Evolutionary conservation across 495 filamentous ascomycete species (phyloP).

Genomic region (Xylaria venustula): DNA sequence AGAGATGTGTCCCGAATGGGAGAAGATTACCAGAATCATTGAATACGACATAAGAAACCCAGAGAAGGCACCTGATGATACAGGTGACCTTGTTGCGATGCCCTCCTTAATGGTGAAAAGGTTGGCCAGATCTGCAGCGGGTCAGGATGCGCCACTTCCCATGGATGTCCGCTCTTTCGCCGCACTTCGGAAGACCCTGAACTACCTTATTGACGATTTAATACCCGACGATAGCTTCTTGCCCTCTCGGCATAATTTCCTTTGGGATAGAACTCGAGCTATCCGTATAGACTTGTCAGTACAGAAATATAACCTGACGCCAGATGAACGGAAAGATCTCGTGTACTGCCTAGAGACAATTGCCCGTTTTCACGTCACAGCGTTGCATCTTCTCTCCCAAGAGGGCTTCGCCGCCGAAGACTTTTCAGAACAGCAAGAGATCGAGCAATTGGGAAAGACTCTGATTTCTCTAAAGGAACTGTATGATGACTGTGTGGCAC

Average conservation of each 20-base stretch:
- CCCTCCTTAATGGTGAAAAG: slow-evolving; percentile 68
- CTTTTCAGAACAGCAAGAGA: slow-evolving; percentile 87
- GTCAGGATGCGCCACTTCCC: slow-evolving; percentile 85
- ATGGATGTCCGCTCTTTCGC: slow-evolving; percentile 85
- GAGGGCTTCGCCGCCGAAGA: slow-evolving; percentile 60
- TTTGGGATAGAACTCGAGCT: slow-evolving; percentile 91
- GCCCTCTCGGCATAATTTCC: slow-evolving; percentile 72
- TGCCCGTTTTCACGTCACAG: slow-evolving; percentile 84
- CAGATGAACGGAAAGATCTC: slow-evolving; percentile 61
- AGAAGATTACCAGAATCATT: slow-evolving; percentile 76
- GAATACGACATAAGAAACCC: slow-evolving; percentile 54
- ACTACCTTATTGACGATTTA: slow-evolving; percentile 80
- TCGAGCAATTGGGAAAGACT: slow-evolving; percentile 87
- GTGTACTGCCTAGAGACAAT: slow-evolving; percentile 87
- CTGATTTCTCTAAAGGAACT: slow-evolving; percentile 84
- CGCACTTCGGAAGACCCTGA: slow-evolving; percentile 70
- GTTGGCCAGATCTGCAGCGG: slow-evolving; percentile 85
- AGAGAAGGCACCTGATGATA: slow-evolving; percentile 47
- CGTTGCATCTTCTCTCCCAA: slow-evolving; percentile 77
- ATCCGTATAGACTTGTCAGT: slow-evolving; percentile 91
- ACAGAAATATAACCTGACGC: slow-evolving; percentile 67
- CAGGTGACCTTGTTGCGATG: slow-evolving; percentile 36
- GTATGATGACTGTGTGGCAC: slow-evolving; percentile 69
- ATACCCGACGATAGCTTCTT: slow-evolving; percentile 63
- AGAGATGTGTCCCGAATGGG: slow-evolving; percentile 92